Conservation (phyloP, 1,284 basidiomycete species). For the Melampsora larici-populina region DNA sequence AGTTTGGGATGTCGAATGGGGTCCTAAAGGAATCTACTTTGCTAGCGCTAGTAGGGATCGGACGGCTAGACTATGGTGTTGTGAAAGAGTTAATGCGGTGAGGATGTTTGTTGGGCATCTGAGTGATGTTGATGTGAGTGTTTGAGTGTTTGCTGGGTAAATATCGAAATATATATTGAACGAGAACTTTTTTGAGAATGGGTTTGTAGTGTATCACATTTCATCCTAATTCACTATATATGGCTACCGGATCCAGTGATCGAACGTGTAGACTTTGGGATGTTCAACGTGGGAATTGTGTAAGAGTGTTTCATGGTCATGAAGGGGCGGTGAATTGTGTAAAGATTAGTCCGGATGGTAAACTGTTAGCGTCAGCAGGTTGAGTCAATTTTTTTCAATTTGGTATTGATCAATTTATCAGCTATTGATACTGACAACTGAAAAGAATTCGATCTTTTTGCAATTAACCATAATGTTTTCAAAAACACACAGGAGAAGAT, state of each 20-base stretch:
- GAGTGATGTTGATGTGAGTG: constrained; percentile 90
- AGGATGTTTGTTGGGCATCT: constrained; percentile 94
- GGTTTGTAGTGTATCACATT: constrained; percentile 79
- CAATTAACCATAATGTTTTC: too few species aligned
- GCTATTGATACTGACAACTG: neutral
- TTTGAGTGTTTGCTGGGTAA: constrained; percentile 26
- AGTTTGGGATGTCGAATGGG: constrained; percentile 99
- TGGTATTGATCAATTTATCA: constrained; percentile 43
- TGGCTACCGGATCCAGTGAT: constrained; percentile 94
- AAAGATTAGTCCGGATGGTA: constrained; percentile 87
- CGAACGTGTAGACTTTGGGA: constrained; percentile 96
- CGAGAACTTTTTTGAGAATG: neutral
- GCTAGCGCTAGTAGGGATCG: constrained; percentile 89
- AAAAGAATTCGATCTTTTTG: neutral
- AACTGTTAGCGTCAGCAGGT: constrained; percentile 87
- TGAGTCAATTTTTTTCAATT: constrained; percentile 43
- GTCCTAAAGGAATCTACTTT: constrained; percentile 96
- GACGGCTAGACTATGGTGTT: constrained; percentile 93
- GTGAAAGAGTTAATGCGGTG: constrained; percentile 80
- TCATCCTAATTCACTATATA: constrained; percentile 95
- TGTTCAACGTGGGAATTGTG: constrained; percentile 88
- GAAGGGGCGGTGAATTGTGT: constrained; percentile 83
- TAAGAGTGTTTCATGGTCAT: constrained; percentile 93
- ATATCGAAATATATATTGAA: neutral
- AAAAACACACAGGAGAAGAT: constrained; percentile 68